Base-by-base conservation (phyloP, 148 eudicot genomes). In the Vaccinium macrocarpon region DNA sequence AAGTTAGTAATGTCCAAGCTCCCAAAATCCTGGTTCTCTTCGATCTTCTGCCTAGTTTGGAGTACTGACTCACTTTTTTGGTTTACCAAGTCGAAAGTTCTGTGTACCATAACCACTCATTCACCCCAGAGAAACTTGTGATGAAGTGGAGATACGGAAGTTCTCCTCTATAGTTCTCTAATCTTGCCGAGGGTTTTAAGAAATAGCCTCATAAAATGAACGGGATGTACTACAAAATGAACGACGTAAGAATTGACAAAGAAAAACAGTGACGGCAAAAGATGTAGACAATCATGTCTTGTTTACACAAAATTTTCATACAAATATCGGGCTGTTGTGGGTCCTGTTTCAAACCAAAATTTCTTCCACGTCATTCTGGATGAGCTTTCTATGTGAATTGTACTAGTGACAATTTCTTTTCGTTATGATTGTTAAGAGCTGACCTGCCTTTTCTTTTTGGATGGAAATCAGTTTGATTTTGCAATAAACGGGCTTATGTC, bases 401-500 rank as follows among this genome's bases (percentile, higher is more conserved):
- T 25, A 66, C 14, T 23, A 16, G 13, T 25, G 14, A 25, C 9
- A 11, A 2, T 32, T 35, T 6, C 49, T 32, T 73, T 73, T 19
- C 12, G 8, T 73, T 73, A 73, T 38, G 50, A 38, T 2, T 0
- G 77, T 73, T 73, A 73, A 73, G 23, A 71, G 76, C 42, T 66
- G 35, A 66, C 35, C 3, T 66, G 35, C 25, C 7, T n/a, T 8
- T 32, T 57, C 50, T 27, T 0, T 10, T 27, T 6, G 50, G 21
- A 49, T 83, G 42, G 25, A 21, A 79, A 61, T 61, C 96, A 97
- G 99, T 84, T 97, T 76, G 96, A 97, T 91, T 95, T 97, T 85
- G 97, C 95, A 13, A 35, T 93, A 32, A 97, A 97, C 38, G 99
- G 92, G 23, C 93, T 97, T 62, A 83, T 97, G 68, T 97, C 98